These are phyloP conservation scores for Cerrena zonata DNA, from an alignment of 1,284 basidiomycete genomes.

Conservation along the genomic window DNA sequence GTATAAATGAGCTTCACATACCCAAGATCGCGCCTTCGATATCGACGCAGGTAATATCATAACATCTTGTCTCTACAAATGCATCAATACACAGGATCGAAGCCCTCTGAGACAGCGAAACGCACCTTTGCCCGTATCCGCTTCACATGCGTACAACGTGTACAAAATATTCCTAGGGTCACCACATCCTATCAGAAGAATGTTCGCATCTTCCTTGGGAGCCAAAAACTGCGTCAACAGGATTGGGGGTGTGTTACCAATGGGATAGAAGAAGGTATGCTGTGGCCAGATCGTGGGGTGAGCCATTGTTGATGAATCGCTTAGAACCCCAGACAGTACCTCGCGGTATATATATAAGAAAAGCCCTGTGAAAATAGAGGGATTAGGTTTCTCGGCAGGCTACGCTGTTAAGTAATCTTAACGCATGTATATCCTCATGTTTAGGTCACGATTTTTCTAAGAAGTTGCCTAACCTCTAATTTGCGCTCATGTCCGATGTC, in stretches of 20 bases:
- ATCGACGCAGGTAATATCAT: slow-evolving; percentile 61
- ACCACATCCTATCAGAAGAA: slow-evolving; percentile 56
- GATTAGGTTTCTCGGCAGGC: too few relatives aligned
- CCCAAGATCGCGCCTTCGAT: slow-evolving; percentile 53
- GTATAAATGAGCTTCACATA: slow-evolving; percentile 19
- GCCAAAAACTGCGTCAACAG: slow-evolving; percentile 43
- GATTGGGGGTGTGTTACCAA: slow-evolving; percentile 51
- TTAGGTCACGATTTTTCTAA: too few relatives aligned
- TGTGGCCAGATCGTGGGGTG: slow-evolving; percentile 35
- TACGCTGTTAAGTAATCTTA: too few relatives aligned
- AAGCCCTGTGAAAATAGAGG: too few relatives aligned
- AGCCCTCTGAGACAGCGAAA: slow-evolving; percentile 2
- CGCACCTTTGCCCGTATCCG: slow-evolving; percentile 11
- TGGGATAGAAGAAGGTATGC: slow-evolving; percentile 47
- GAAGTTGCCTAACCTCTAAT: too few relatives aligned
- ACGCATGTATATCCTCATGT: too few relatives aligned
- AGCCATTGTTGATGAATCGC: too few relatives aligned
- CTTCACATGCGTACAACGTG: slow-evolving; percentile 31
- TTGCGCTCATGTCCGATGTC: too few relatives aligned
- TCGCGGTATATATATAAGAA: too few relatives aligned
- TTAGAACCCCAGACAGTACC: too few relatives aligned
- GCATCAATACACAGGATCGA: slow-evolving; percentile 4
- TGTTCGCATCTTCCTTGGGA: slow-evolving; percentile 37
- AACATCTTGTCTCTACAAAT: slow-evolving; percentile 27
- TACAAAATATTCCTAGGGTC: slow-evolving; percentile 51